Evolutionary conservation across 2,329 filamentous ascomycete species (phyloP).

Genomic region (Colletotrichum higginsianum): DNA sequence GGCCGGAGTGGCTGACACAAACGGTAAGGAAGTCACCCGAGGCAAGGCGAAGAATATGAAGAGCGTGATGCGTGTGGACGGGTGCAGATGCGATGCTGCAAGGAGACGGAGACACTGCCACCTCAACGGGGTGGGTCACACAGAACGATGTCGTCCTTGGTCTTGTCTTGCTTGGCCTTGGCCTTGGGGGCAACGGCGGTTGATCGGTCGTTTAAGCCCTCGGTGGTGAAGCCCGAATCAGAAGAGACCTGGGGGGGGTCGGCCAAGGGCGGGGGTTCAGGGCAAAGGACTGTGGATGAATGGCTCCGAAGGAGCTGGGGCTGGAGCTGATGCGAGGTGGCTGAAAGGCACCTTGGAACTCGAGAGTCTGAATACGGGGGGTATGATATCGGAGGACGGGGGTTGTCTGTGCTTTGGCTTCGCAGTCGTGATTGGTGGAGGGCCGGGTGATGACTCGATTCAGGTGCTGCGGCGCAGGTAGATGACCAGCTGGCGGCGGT

Average conservation of each 20-base stretch:
- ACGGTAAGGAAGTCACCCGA: slow-evolving; percentile 1
- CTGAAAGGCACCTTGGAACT: slow-evolving; percentile 9
- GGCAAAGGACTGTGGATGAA: slow-evolving; percentile 7
- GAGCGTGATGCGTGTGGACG: neutral
- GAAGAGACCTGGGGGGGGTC: slow-evolving; percentile 21
- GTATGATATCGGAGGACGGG: neutral
- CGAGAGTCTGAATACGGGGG: slow-evolving; percentile 15
- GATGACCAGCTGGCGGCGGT: neutral
- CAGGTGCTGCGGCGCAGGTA: neutral
- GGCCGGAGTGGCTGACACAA: neutral
- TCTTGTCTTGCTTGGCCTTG: slow-evolving; percentile 7
- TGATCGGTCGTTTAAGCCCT: slow-evolving; percentile 32
- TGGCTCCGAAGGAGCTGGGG: slow-evolving; percentile 1
- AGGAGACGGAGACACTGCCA: slow-evolving; percentile 32
- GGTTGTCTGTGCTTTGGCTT: slow-evolving; percentile 5
- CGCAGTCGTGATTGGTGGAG: slow-evolving; percentile 28
- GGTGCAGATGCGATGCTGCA: slow-evolving; percentile 25
- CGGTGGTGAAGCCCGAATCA: slow-evolving; percentile 38
- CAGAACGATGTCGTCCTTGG: slow-evolving; percentile 12
- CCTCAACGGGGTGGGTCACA: slow-evolving; percentile 12
- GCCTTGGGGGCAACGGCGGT: slow-evolving; percentile 32
- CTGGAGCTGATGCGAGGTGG: slow-evolving; percentile 13
- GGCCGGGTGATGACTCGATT: slow-evolving; percentile 31
- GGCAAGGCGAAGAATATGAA: slow-evolving; percentile 8
- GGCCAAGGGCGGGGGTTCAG: slow-evolving; percentile 30